Percentiles rank a stretch among this genome's conserved stretches.
Conservation (phyloP, 1,139 yeast genomes). For the Pichia norvegensis region DNA sequence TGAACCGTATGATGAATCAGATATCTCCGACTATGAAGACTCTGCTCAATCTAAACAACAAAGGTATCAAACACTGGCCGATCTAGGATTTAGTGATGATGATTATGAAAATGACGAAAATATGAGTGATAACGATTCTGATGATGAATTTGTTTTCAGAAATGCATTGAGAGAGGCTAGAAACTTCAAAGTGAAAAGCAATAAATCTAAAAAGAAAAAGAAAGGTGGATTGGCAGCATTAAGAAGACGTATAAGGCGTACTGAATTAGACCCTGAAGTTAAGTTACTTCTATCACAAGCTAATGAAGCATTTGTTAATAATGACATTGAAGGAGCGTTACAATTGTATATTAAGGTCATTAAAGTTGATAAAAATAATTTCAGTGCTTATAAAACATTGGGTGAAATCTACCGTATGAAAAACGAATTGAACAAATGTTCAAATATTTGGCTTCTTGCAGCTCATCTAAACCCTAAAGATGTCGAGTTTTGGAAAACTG, state of each 20-base stretch:
- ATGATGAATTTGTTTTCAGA: constrained; percentile 43
- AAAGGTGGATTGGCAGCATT: constrained; percentile 28
- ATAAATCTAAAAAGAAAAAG: constrained; percentile 22
- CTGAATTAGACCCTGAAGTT: constrained; percentile 64
- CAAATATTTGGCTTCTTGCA: constrained; percentile 76
- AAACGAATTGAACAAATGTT: constrained; percentile 62
- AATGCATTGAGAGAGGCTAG: constrained; percentile 60
- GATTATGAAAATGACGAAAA: constrained; percentile 26
- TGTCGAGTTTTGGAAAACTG: constrained; percentile 74
- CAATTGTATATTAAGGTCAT: constrained; percentile 65
- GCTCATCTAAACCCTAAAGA: constrained; percentile 77
- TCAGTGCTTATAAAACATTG: constrained; percentile 74
- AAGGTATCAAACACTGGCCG: constrained; percentile 14
- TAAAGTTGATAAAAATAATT: constrained; percentile 66
- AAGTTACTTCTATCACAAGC: constrained; percentile 60
- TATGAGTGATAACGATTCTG: constrained; percentile 29
- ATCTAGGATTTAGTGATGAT: constrained; percentile 19
- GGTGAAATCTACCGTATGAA: constrained; percentile 75
- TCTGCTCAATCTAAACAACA: constrained; percentile 11
- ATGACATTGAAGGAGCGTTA: constrained; percentile 60
- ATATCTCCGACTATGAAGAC: constrained; percentile 17
- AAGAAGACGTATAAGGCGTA: constrained; percentile 33
- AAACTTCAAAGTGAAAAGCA: constrained; percentile 46
- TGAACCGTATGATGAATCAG: constrained; percentile 12
- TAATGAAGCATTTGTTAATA: constrained; percentile 67